These are phyloP conservation scores for Chaetomium olivaceum DNA, from an alignment of 2,329 filamentous ascomycete species.

Conservation along the genomic window DNA sequence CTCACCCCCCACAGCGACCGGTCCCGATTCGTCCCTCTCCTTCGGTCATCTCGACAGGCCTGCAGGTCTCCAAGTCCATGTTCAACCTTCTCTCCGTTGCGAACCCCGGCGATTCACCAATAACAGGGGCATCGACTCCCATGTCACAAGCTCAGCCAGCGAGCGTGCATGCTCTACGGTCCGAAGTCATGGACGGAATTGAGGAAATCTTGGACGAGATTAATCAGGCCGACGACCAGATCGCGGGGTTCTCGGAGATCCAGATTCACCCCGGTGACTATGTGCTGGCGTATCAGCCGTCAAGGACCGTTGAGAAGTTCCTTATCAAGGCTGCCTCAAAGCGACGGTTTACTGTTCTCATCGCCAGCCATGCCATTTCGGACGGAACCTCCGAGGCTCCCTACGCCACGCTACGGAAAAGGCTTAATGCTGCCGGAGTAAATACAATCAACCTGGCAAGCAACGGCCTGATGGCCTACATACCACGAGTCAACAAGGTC, in stretches of 20 bases:
- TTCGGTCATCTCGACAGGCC: constrained; percentile 62
- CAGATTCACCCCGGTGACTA: constrained; percentile 93
- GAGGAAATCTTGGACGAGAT: constrained; percentile 96
- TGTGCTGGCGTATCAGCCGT: constrained; percentile 85
- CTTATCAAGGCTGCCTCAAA: constrained; percentile 83
- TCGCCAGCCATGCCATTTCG: constrained; percentile 65
- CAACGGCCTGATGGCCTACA: constrained; percentile 84
- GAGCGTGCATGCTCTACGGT: constrained; percentile 70
- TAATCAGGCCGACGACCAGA: constrained; percentile 88
- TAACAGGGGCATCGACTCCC: constrained; percentile 44
- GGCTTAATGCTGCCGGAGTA: constrained; percentile 74
- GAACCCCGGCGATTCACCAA: constrained; percentile 48
- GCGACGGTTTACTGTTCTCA: constrained; percentile 86
- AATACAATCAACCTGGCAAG: constrained; percentile 83
- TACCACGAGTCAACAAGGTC: constrained; percentile 94
- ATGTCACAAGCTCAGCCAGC: constrained; percentile 42
- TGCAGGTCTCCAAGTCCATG: constrained; percentile 72
- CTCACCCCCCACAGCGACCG: constrained; percentile 20
- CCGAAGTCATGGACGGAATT: constrained; percentile 91
- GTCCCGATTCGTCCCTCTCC: constrained; percentile 53
- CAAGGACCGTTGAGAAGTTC: constrained; percentile 84
- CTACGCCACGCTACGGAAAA: constrained; percentile 67
- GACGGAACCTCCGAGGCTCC: constrained; percentile 42
- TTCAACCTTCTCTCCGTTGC: constrained; percentile 83
- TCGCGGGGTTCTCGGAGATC: constrained; percentile 82